phyloP scores from a whole-genome alignment of 2,329 filamentous ascomycete species.

The Venturia asperata region DNA sequence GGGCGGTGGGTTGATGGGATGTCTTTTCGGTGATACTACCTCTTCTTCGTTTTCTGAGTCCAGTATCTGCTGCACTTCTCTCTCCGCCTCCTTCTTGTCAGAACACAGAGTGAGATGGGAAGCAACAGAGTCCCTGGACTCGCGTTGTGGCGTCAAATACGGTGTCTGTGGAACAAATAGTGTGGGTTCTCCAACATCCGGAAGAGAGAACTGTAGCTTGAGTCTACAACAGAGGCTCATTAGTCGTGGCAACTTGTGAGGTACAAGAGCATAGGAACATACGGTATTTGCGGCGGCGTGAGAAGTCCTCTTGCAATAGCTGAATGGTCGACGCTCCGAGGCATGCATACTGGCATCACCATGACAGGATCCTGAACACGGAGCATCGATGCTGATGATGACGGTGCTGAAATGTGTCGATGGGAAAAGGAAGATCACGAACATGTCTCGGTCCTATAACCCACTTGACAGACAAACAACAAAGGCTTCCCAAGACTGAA shows the following conservation, averaged over 20 bases:
- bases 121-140: not conserved
- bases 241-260: not conserved
- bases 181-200: not conserved
- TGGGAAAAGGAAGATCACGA: not conserved
- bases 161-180: not conserved
- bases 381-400: not conserved
- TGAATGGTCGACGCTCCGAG: not conserved
- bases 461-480: not conserved
- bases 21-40: not conserved
- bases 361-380: not conserved
- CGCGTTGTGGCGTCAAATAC: not conserved
- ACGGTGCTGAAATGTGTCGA: not conserved
- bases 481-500: not conserved
- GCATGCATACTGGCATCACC: not conserved
- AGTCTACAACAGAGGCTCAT: not conserved
- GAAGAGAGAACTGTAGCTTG: not conserved
- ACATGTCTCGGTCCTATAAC: conserved; percentile 6
- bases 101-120: not conserved
- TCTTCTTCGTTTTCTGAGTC: not conserved
- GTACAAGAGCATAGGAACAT: not conserved
- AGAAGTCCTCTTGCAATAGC: not conserved
- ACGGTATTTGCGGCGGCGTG: not conserved
- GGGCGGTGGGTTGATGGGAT: not conserved
- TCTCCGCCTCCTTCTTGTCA: not conserved
- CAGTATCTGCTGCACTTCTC: not conserved